Conservation (phyloP, 768 basidiomycete species). For the Crepidotus variabilis region DNA sequence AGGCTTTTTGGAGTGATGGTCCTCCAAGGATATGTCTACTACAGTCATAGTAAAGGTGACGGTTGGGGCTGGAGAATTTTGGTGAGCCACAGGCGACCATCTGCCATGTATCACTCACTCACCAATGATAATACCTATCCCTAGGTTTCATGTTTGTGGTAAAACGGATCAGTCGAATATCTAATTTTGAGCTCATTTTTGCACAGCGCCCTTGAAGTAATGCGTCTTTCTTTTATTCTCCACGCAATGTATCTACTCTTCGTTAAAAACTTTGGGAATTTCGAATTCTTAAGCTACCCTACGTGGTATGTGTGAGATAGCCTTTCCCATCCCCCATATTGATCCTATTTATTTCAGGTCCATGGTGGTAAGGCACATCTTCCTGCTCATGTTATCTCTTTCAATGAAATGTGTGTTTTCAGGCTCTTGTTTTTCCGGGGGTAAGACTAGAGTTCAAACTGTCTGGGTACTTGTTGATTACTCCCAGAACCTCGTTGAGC, state of each 20-base stretch:
- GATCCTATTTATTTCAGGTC: conserved; percentile 10
- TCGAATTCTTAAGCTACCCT: conserved; percentile 11
- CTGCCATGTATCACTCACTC: no score
- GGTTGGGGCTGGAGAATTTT: neutral
- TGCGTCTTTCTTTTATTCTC: conserved; percentile 14
- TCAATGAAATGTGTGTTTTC: neutral
- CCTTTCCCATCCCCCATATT: neutral
- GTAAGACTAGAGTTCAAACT: conserved; percentile 8
- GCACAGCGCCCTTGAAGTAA: conserved; percentile 9
- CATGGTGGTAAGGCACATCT: conserved; percentile 11
- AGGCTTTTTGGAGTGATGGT: neutral
- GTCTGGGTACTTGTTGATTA: neutral
- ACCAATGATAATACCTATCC: no score
- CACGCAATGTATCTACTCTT: conserved; percentile 18
- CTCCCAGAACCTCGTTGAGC: conserved; percentile 17
- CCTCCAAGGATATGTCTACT: neutral
- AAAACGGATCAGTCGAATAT: no score
- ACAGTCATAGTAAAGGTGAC: neutral
- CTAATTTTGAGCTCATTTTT: neutral
- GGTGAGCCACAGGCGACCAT: neutral
- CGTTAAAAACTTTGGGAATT: conserved; percentile 15
- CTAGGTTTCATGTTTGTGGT: no score
- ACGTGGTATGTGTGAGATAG: conserved; percentile 11
- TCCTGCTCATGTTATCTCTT: neutral
- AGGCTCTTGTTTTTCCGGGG: conserved; percentile 19